phyloP scores from a whole-genome alignment of 345 rosid species.

The Salix exigua region DNA sequence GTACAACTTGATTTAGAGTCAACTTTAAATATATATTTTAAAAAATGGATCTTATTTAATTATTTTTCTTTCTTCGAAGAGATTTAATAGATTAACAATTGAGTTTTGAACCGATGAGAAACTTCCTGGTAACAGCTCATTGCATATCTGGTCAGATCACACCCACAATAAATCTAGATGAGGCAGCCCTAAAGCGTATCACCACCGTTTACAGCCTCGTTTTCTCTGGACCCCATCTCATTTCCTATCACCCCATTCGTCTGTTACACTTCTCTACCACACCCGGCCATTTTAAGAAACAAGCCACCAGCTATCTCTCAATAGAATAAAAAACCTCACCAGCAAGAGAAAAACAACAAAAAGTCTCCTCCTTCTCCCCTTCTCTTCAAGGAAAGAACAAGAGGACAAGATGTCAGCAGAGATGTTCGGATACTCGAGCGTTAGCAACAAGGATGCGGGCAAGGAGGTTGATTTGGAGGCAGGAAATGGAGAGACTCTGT shows the following conservation, averaged over 20 bases:
- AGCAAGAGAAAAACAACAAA: not conserved
- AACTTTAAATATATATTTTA: too few species aligned
- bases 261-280: not conserved
- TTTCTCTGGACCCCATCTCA: not conserved
- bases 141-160: too few species aligned
- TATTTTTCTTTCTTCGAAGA: too few species aligned
- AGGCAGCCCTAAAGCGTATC: not conserved
- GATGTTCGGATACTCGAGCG: slow-evolving; percentile 57
- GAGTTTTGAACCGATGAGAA: too few species aligned
- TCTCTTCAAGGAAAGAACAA: not conserved
- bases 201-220: not conserved
- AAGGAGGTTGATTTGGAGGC: slow-evolving; percentile 57
- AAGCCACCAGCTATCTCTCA: not conserved
- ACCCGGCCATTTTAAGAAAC: not conserved
- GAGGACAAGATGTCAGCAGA: not conserved
- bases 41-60: too few species aligned
- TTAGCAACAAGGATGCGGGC: slow-evolving; percentile 26
- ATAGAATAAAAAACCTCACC: not conserved
- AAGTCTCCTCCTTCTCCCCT: not conserved
- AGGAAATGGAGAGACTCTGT: slow-evolving; percentile 56
- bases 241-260: not conserved
- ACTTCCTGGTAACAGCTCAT: too few species aligned
- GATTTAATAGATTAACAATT: too few species aligned
- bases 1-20: too few species aligned
- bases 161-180: not conserved